Base-by-base conservation (phyloP, 2,329 filamentous ascomycete genomes). In the Pseudocercospora vitis region DNA sequence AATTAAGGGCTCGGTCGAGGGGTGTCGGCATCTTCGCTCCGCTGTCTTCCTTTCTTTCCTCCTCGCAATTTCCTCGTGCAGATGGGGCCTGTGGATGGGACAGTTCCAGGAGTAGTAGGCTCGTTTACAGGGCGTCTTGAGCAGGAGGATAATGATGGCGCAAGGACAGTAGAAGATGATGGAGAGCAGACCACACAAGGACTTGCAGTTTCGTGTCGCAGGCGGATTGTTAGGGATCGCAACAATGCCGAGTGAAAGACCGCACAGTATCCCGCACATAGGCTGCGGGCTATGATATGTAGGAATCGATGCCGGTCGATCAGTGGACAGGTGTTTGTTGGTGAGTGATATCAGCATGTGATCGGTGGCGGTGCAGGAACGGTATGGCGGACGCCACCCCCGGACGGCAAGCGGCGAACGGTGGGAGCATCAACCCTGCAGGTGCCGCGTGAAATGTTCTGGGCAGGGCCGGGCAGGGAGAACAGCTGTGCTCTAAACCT, bases 21-120 rank as follows among this genome's bases (percentile, higher is more conserved):
- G 75, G 74, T 11, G 76, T 79, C 21, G 76, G 76, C 76, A 78
- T 78, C n/a, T 14, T 45, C 16, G n/a, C 39, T n/a, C 6, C 7
- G 14, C 21, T 16, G 28, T 28, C 12, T 45, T 45, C n/a, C 29
- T 45, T 19, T 45, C 42, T 18, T 24, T 7, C 14, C 21, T 11
- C 23, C 12, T 28, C 23, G n/a, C 42, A n/a, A 45, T 28, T 3
- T 45, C 11, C 3, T 28, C n/a, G 42, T 31, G 24, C 24, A 45
- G 42, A 31, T 45, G 42, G 28, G 42, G 42, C 19, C 42, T 14
- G 2, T 45, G n/a, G n/a, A 45, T 12, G 12, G 42, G 42, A 31
- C 42, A 28, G 21, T 5, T 45, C 42, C 42, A 45, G 21, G 23
- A 16, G 14, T 45, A 45, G n/a, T n/a, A 45, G 3, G 24, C 42